phyloP scores from a whole-genome alignment of 768 basidiomycete genomes.

The Boletus bicolor region DNA sequence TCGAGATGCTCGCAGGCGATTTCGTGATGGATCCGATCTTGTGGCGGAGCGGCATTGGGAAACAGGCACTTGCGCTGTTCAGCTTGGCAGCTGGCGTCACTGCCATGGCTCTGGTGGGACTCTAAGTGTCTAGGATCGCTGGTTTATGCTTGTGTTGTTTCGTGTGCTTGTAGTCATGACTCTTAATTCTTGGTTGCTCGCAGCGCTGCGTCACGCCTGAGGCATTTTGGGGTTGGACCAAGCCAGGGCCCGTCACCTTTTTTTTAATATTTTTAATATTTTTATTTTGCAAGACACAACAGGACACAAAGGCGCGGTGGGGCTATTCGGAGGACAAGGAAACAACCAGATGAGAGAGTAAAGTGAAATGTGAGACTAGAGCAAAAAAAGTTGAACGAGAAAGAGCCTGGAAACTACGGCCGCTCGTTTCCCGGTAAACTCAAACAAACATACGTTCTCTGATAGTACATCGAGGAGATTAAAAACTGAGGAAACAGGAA shows the following conservation, averaged over 20 bases:
- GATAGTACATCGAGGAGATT: not conserved
- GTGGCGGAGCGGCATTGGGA: slow-evolving; percentile 36
- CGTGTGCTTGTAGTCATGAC: not conserved
- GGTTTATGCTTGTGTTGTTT: not conserved
- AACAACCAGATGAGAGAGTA: not conserved
- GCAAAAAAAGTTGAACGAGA: not conserved
- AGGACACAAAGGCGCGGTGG: not conserved
- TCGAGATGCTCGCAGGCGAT: slow-evolving; percentile 86
- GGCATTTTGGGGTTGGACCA: not conserved
- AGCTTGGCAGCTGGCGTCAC: slow-evolving; percentile 60
- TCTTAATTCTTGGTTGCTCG: not conserved
- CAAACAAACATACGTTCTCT: not conserved
- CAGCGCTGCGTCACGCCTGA: not conserved
- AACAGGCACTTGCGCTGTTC: slow-evolving; percentile 53
- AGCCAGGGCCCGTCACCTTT: not conserved
- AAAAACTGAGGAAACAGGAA: not conserved
- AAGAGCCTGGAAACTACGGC: not conserved
- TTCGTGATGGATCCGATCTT: slow-evolving; percentile 68
- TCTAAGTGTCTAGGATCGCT: slow-evolving; percentile 1
- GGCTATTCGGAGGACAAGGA: not conserved
- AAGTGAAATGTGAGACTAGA: not conserved
- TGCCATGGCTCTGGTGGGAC: slow-evolving; percentile 61
- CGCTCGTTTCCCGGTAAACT: not conserved
- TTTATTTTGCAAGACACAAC: slow-evolving; percentile 3
- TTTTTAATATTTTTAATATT: too few relatives aligned